Evolutionary conservation across 345 rosid genomes (phyloP), one percentile per base, ranked within the genome.

Genomic region (Orychophragmus violaceus): DNA sequence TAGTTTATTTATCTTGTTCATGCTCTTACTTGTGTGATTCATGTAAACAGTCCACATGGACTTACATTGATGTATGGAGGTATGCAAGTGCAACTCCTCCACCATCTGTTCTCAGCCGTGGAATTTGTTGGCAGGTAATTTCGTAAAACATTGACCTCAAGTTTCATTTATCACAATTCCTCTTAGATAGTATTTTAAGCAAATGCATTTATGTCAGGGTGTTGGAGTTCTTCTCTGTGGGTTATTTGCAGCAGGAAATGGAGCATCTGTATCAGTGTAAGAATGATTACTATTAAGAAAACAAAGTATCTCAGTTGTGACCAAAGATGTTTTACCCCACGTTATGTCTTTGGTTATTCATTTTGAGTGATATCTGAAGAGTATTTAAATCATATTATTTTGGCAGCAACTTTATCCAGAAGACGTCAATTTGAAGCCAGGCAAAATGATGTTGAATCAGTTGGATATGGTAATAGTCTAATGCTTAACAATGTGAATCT

Each of bases 121-220:
- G 98, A 17, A 80, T 93, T 60, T 94, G 98, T 76, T 93, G 98
- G 98, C 98, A 93, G 97, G 98, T 93, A n/a, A n/a, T n/a, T n/a
- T n/a, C n/a, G n/a, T n/a, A 23, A 22, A 36, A 23, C 11, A 36
- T 36, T 32, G 6, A 55, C 30, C 23, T 24, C 32, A 12, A n/a
- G 58, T 4, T 32, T 14, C 22, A 1, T 29, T 3, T 28, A 41
- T 50, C 22, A 8, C 4, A 55, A 5, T 9, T 27, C 10, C 13
- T 45, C 54, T 22, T 8, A 11, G 2, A 46, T 16, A 49, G 28
- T 51, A 24, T 28, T 24, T 18, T 13, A 16, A 50, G 19, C 24
- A 55, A 14, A 24, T 28, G 6, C 29, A 42, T 41, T 9, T 10
- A 45, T 37, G 8, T 68, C 37, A 93, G 97, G 99, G 99, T 50